Evolutionary conservation across 768 basidiomycete genomes (phyloP).

Genomic region (Suillus plorans): DNA sequence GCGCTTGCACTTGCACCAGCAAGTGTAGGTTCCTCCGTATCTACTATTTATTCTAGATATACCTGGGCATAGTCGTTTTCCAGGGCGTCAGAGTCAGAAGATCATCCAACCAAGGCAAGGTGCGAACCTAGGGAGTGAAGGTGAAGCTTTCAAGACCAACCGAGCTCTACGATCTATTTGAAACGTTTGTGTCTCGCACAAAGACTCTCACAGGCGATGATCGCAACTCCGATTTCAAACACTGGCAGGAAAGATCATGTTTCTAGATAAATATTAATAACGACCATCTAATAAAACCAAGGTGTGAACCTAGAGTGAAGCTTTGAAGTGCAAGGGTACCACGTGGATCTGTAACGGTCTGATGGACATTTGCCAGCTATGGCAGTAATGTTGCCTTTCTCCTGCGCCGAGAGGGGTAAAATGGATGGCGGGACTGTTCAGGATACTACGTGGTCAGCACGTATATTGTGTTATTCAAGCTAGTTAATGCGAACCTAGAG

Average conservation of each 20-base stretch:
- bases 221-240: background rate
- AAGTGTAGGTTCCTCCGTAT: no score
- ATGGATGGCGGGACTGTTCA: background rate
- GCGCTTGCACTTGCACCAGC: no score
- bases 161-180: background rate
- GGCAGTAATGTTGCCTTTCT: no score
- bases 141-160: background rate
- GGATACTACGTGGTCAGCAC: background rate
- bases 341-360: no score
- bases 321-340: background rate
- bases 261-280: background rate
- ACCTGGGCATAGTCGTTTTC: no score
- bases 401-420: no score
- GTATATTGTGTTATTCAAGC: background rate
- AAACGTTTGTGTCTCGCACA: background rate
- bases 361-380: no score
- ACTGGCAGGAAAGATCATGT: background rate
- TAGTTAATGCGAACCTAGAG: background rate
- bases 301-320: background rate
- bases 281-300: background rate
- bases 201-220: background rate
- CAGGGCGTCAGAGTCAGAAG: background rate
- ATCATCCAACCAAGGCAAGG: background rate
- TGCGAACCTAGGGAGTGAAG: background rate
- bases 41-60: no score